Evolutionary conservation across 345 rosid genomes (phyloP).

Genomic region (Syzygium aromaticum): DNA sequence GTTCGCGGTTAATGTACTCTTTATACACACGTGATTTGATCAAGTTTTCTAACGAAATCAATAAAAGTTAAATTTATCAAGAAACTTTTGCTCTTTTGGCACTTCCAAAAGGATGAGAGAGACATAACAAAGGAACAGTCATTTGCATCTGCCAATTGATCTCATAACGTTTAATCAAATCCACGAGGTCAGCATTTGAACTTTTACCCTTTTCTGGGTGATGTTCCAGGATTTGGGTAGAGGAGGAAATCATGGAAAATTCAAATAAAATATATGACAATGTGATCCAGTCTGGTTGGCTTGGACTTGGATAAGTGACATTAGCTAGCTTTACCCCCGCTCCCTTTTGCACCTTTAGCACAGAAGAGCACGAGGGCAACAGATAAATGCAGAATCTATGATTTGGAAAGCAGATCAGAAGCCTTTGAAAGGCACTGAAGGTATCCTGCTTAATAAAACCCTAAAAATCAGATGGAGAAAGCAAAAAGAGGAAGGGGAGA

Average conservation of each 20-base stretch:
- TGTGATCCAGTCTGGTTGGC: background rate
- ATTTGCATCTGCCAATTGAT: background rate
- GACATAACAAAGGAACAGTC: background rate
- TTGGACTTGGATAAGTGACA: background rate
- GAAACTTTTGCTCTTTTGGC: too few relatives aligned
- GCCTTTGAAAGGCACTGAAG: background rate
- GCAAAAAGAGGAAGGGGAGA: background rate
- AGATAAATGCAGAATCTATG: background rate
- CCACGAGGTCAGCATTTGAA: background rate
- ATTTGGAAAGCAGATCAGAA: background rate
- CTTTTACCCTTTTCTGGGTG: background rate
- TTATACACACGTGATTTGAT: too few relatives aligned
- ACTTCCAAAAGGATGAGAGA: too few relatives aligned
- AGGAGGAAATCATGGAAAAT: background rate
- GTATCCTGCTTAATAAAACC: background rate
- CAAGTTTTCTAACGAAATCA: too few relatives aligned
- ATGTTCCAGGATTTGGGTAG: background rate
- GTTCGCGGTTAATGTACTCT: too few relatives aligned
- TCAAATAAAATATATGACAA: background rate
- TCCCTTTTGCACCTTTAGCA: background rate
- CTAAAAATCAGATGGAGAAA: background rate
- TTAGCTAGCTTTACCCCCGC: background rate
- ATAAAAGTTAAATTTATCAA: too few relatives aligned
- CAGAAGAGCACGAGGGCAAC: background rate
- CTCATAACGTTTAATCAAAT: background rate